Conservation (phyloP, 441 rosid genomes). For the Croton laevigatus region DNA sequence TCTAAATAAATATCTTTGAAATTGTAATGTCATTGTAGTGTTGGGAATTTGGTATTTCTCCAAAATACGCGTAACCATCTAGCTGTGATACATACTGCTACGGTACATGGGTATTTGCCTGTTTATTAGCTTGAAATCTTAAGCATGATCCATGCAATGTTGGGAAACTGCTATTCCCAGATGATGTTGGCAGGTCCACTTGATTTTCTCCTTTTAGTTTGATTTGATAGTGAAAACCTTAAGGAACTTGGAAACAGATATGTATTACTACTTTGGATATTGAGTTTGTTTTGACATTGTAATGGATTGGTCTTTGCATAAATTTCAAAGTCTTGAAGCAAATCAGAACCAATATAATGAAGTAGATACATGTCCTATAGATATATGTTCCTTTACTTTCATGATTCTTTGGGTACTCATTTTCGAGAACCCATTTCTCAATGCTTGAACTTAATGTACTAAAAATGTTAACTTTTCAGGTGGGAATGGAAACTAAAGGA, state of each 20-base stretch:
- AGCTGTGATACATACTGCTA: background rate
- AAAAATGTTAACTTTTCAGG: constrained; percentile 38
- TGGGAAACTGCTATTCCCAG: background rate
- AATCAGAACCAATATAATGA: background rate
- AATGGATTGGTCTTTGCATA: background rate
- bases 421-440: background rate
- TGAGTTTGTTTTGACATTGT: background rate
- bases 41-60: background rate
- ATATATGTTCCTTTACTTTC: background rate
- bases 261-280: background rate
- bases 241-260: background rate
- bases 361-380: background rate
- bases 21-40: background rate
- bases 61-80: background rate
- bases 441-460: constrained; percentile 3
- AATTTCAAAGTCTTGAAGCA: background rate
- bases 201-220: no score
- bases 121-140: background rate
- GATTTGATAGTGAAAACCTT: background rate
- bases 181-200: background rate
- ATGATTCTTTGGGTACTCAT: background rate
- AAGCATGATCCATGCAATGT: background rate
- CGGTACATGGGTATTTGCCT: background rate
- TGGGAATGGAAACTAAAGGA: constrained; percentile 86
- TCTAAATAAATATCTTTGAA: background rate